These are phyloP conservation scores for Melastoma malabathricum DNA, from an alignment of 345 rosid species.

Conservation along the genomic window DNA sequence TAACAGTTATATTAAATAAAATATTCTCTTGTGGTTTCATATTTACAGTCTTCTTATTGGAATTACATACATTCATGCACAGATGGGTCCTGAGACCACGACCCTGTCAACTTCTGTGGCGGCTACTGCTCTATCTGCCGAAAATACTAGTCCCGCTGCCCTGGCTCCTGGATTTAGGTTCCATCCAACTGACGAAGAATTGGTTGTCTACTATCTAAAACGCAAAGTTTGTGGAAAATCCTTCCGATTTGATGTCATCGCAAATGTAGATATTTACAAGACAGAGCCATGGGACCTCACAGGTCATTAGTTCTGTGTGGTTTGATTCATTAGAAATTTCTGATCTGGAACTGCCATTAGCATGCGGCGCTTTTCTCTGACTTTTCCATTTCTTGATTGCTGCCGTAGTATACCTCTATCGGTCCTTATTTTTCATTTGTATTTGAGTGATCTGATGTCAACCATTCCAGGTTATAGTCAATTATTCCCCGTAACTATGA, in stretches of 20 bases:
- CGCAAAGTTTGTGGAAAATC: conserved; percentile 58
- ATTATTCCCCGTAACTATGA: background rate
- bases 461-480: background rate
- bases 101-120: conserved; percentile 1
- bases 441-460: background rate
- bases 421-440: background rate
- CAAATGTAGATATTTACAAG: conserved; percentile 78
- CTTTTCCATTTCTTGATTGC: background rate
- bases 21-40: background rate
- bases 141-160: conserved; percentile 19
- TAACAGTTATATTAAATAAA: background rate
- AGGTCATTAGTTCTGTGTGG: conserved; percentile 20
- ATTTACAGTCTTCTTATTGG: background rate
- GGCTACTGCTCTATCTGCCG: conserved; percentile 6
- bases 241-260: conserved; percentile 60
- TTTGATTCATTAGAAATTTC: conserved; percentile 3
- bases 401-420: background rate
- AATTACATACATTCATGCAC: conserved; percentile 1
- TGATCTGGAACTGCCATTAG: no score
- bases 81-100: conserved; percentile 12
- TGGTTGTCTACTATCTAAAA: conserved; percentile 72
- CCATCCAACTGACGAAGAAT: conserved; percentile 91
- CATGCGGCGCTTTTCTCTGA: no score
- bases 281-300: conserved; percentile 84
- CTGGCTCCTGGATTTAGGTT: conserved; percentile 92